Percentiles rank a stretch among this genome's conserved stretches.
Evolutionary conservation across 2,329 filamentous ascomycete species (phyloP).

Genomic region (Anthostomella pinea): DNA sequence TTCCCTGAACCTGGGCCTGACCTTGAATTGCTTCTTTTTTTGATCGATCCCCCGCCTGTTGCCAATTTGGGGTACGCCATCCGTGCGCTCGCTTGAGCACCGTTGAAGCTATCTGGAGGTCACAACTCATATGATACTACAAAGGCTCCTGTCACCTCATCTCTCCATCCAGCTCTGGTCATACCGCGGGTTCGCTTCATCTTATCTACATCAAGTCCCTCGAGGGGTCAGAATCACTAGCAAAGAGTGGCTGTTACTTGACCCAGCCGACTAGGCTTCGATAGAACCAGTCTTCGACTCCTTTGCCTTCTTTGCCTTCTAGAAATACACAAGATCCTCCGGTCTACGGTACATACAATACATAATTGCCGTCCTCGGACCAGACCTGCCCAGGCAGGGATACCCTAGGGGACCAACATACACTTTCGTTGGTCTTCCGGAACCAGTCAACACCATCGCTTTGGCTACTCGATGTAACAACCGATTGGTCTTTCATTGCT

Average conservation of each 20-base stretch:
- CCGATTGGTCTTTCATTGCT: background rate
- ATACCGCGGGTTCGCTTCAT: background rate
- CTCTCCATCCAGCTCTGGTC: too few relatives aligned
- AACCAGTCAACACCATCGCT: conserved; percentile 4
- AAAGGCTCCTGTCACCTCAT: background rate
- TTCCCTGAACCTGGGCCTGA: background rate
- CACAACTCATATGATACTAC: background rate
- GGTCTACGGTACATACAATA: background rate
- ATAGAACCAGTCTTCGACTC: too few relatives aligned
- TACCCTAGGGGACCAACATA: conserved; percentile 7
- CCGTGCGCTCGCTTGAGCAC: conserved; percentile 1
- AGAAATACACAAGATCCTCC: background rate
- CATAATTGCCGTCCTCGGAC: too few relatives aligned
- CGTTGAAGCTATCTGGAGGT: background rate
- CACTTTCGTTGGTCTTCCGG: conserved; percentile 9
- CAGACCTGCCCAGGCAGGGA: too few relatives aligned
- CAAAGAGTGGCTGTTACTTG: background rate
- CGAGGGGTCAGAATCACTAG: background rate
- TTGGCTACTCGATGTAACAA: background rate
- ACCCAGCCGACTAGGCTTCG: background rate
- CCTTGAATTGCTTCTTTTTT: background rate
- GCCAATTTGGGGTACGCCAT: background rate
- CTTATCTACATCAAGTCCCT: background rate
- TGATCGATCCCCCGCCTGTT: background rate
- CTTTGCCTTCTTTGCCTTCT: background rate